Evolutionary conservation across 2,329 filamentous ascomycete species (phyloP), one percentile per base, ranked within the genome.

Genomic region (Xylariaceae sp.): DNA sequence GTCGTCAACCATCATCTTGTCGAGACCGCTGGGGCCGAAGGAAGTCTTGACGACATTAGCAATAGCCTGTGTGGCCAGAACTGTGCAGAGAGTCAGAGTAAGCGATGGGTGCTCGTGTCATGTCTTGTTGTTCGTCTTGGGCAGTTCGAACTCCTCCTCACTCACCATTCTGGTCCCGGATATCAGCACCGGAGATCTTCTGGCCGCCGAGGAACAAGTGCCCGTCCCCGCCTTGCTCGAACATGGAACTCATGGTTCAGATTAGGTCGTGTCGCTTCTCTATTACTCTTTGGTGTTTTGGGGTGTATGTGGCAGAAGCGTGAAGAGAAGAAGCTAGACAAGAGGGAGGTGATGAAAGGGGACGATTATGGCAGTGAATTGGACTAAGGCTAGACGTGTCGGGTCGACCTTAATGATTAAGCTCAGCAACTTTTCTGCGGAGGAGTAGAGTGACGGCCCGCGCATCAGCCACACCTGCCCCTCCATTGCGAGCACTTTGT

Each of bases 1-100:
- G 74, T 99, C 94, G 78, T 99, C 94, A 70, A 99, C 94, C 94
- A 99, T 97, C 94, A 99, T 99, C 85, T 99, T 99, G 76, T 99
- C 94, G 67, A 99, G 84, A 53, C 94, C 94, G 64, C 91, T 96
- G 55, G 94, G 94, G 58, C 94, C 94, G 73, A 99, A 99, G 13
- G 94, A 99, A 77, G 90, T 96, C 82, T 96, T 97, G 76, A 99
- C 92, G 61, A 99, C 92, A 86, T 97, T 99, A 71, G 94, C 89
- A 72, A 99, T 97, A 61, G 93, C 92, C 75, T 97, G 92, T 51
- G 94, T 97, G 67, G 94, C 94, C 68, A 92, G 85, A 53, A 97
- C 94, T 92, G 72, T 55, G 52, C 49, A 59, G 57, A 72, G 55
- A 71, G 70, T 66, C 42, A 70, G 55, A 71, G 70, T 66, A 44